Evolutionary conservation across 2,329 filamentous ascomycete species (phyloP).

Genomic region (Trichoderma sp.): DNA sequence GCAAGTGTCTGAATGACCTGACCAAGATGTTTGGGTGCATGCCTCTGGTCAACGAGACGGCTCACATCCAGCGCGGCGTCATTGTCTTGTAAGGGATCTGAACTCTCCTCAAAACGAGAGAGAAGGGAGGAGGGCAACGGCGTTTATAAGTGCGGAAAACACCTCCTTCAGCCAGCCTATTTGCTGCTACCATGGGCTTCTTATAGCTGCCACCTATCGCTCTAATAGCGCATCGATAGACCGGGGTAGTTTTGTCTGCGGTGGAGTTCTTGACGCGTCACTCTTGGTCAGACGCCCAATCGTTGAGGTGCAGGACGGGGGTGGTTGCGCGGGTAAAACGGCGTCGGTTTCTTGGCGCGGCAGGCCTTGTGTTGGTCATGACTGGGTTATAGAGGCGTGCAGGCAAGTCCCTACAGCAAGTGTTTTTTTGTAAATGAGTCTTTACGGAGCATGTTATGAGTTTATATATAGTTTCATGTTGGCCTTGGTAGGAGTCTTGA

Average conservation of each 20-base stretch:
- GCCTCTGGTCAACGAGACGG: slow-evolving; percentile 41
- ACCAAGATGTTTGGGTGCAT: slow-evolving; percentile 41
- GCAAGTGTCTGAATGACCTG: slow-evolving; percentile 43
- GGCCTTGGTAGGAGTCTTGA: neutral
- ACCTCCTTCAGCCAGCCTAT: neutral
- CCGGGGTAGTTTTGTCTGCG: neutral
- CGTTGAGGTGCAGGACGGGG: slow-evolving; percentile 9
- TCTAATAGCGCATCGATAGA: neutral
- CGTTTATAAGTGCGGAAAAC: neutral
- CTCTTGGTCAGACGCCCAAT: slow-evolving; percentile 19
- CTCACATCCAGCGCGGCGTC: slow-evolving; percentile 41
- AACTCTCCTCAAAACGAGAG: neutral
- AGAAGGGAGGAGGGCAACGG: slow-evolving; percentile 1
- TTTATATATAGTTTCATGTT: neutral
- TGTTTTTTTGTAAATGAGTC: neutral
- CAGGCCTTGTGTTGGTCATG: slow-evolving; percentile 7
- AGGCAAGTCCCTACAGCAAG: neutral
- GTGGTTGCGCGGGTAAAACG: slow-evolving; percentile 15
- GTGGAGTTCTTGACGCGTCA: slow-evolving; percentile 10
- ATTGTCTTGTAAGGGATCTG: slow-evolving; percentile 32
- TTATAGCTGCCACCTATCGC: neutral
- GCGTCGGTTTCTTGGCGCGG: slow-evolving; percentile 19
- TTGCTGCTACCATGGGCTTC: neutral
- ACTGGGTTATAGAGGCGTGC: slow-evolving; percentile 11
- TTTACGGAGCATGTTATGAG: neutral